Percentiles rank a stretch among this genome's conserved stretches.
Evolutionary conservation across 1,284 basidiomycete genomes (phyloP).

Genomic region (Fomitopsis betulina): DNA sequence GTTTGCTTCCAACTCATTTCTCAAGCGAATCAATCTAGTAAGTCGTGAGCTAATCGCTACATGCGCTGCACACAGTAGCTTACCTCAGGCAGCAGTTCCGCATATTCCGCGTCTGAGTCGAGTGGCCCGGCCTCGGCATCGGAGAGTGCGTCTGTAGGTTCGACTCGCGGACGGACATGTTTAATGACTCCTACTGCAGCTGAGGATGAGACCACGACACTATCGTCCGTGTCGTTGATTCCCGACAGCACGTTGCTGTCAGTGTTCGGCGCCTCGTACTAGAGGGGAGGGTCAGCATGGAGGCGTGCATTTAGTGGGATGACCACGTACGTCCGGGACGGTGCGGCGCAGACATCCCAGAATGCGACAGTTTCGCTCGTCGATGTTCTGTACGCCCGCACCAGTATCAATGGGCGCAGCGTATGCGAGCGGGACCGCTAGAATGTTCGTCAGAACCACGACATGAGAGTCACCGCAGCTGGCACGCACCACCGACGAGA

Average conservation of each 20-base stretch:
- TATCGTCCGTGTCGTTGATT: neutral
- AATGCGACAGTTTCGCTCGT: slow-evolving; percentile 1
- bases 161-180: neutral
- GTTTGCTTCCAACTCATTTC: neutral
- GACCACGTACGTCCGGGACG: neutral
- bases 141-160: neutral
- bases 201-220: neutral
- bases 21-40: neutral
- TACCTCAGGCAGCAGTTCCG: neutral
- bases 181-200: neutral
- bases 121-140: neutral
- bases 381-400: neutral
- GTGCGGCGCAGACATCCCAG: neutral
- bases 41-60: neutral
- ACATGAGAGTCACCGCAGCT: neutral
- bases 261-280: neutral
- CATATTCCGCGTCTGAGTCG: neutral
- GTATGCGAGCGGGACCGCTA: slow-evolving; percentile 6
- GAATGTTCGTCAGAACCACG: neutral
- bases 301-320: neutral
- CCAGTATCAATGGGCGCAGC: slow-evolving; percentile 3
- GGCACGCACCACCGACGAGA: slow-evolving; percentile 10
- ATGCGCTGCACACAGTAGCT: neutral
- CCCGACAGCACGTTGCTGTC: neutral
- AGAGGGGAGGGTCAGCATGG: neutral